A percentile compares a stretch with the other conserved stretches of the same genome.
These are phyloP conservation scores for Bothriochloa decipiens DNA, from an alignment of 176 grass and related monocot species.

Conservation along the genomic window DNA sequence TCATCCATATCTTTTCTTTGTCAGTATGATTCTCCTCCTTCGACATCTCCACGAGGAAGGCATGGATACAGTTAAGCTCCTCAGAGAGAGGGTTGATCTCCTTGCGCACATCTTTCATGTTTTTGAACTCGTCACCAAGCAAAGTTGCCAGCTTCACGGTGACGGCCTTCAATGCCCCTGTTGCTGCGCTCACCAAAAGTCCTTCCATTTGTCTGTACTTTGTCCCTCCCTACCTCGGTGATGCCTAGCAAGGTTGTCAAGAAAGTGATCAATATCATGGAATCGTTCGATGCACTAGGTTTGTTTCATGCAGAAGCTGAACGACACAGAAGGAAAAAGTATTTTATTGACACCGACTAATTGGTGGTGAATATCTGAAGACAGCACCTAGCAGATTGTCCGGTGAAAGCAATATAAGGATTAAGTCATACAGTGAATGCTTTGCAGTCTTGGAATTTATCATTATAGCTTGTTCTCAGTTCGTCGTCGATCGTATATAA, in stretches of 20 bases:
- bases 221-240: neutral
- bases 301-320: neutral
- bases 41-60: neutral
- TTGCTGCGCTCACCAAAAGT: neutral
- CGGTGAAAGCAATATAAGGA: too few relatives aligned
- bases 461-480: too few relatives aligned
- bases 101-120: neutral
- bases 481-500: too few relatives aligned
- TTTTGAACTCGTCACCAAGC: neutral
- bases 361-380: neutral
- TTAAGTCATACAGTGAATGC: too few relatives aligned
- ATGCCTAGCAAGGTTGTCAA: neutral
- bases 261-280: neutral
- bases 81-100: neutral
- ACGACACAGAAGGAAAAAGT: neutral
- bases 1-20: neutral
- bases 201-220: neutral
- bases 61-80: neutral
- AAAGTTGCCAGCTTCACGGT: neutral
- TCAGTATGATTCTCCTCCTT: neutral
- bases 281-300: neutral
- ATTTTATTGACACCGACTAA: neutral
- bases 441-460: too few relatives aligned
- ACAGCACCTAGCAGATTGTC: neutral
- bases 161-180: neutral